Conservation (phyloP, 2,329 filamentous ascomycete species). For the Botrytis fragariae region DNA sequence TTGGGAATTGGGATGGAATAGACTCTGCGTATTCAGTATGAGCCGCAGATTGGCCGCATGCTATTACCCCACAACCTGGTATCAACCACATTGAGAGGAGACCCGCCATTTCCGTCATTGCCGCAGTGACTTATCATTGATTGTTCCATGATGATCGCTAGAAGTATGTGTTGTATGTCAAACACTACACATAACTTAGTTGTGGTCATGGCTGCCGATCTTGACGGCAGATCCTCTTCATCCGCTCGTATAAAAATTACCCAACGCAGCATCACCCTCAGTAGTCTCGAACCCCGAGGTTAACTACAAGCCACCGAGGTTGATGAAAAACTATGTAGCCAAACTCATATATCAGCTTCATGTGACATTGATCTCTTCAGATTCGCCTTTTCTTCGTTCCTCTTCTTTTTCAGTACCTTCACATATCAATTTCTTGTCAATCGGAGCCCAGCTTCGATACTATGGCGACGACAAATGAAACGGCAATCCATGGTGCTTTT, state of each 20-base stretch:
- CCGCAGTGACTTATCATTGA: background rate
- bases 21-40: background rate
- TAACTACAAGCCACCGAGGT: background rate
- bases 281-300: background rate
- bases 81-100: background rate
- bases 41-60: background rate
- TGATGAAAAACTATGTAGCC: background rate
- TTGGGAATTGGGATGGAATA: background rate
- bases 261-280: background rate
- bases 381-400: background rate
- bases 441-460: background rate
- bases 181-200: background rate
- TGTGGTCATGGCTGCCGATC: background rate
- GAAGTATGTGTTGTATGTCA: background rate
- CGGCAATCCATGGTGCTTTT: background rate
- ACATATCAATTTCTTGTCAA: background rate
- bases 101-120: background rate
- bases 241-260: background rate
- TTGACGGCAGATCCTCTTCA: background rate
- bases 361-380: background rate
- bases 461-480: background rate
- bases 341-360: background rate
- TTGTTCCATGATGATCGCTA: background rate
- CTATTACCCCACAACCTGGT: background rate
- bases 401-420: background rate